Evolutionary conservation across 176 grass and related monocot genomes (phyloP).

Genomic region (Rhynchospora breviuscula): DNA sequence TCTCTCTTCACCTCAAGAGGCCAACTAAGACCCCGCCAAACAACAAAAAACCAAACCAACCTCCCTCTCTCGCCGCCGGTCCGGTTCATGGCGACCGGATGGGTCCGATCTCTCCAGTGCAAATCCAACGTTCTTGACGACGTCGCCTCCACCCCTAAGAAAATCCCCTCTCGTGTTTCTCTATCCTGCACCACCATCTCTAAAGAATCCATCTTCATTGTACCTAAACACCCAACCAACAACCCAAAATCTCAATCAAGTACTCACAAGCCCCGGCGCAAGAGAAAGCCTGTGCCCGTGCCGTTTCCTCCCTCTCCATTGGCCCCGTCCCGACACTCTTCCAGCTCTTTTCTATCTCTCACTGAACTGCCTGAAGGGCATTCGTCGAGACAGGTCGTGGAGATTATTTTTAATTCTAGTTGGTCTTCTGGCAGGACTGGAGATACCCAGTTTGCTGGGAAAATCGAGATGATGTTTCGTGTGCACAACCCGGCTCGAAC

Average conservation of each 20-base stretch:
- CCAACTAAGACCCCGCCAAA: neutral
- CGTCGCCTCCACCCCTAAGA: constrained; percentile 36
- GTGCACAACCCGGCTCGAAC: constrained; percentile 72
- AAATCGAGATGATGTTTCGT: constrained; percentile 92
- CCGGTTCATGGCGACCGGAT: constrained; percentile 52
- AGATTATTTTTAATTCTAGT: constrained; percentile 89
- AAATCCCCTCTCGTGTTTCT: constrained; percentile 32
- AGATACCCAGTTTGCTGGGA: constrained; percentile 39
- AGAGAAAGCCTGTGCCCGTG: constrained; percentile 23
- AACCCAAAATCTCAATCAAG: constrained; percentile 13
- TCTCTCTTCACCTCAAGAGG: neutral
- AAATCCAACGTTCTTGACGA: constrained; percentile 66
- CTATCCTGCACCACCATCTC: constrained; percentile 55
- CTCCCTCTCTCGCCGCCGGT: constrained; percentile 9
- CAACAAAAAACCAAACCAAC: neutral
- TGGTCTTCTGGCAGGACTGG: constrained; percentile 30
- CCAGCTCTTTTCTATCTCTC: constrained; percentile 55
- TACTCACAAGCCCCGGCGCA: constrained; percentile 12
- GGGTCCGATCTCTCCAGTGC: constrained; percentile 80
- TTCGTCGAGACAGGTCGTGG: constrained; percentile 78
- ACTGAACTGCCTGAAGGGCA: constrained; percentile 66
- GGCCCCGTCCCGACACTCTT: neutral
- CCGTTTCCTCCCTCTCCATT: constrained; percentile 31
- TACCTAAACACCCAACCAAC: constrained; percentile 18
- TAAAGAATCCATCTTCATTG: constrained; percentile 24